These are phyloP conservation scores for Plectranthus barbatus DNA, from an alignment of 257 asterid genomes.

Conservation along the genomic window DNA sequence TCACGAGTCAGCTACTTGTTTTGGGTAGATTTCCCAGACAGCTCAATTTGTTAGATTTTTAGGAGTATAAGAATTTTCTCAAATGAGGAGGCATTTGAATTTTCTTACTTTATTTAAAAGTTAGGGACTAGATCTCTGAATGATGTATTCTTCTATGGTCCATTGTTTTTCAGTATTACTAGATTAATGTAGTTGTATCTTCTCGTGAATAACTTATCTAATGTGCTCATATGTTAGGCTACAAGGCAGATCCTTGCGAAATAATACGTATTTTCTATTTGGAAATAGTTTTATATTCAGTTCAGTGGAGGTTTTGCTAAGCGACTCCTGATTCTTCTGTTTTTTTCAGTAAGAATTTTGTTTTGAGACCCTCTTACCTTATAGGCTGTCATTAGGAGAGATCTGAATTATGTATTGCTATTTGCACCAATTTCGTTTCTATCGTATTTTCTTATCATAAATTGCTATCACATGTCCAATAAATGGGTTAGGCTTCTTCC, in stretches of 20 bases:
- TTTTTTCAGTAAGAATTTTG: no score
- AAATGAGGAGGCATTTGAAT: conserved; percentile 37
- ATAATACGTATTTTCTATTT: background rate
- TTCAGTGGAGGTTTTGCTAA: background rate
- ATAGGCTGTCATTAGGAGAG: conserved; percentile 23
- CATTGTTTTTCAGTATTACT: no score
- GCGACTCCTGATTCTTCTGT: background rate
- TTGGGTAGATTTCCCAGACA: background rate
- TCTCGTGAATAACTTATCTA: background rate
- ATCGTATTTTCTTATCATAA: background rate
- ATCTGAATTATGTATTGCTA: conserved; percentile 37
- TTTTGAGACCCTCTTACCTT: background rate
- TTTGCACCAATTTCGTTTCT: background rate
- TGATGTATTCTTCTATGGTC: no score
- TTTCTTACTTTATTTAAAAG: background rate
- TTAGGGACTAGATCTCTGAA: no score
- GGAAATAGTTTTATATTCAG: background rate
- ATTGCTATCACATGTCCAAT: background rate
- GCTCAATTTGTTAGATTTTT: background rate
- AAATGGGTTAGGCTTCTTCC: no score
- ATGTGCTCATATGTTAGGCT: background rate
- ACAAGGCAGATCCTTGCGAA: background rate
- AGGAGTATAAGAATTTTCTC: background rate
- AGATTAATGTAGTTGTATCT: no score
- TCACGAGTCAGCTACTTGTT: conserved; percentile 5